These are phyloP conservation scores for Neopestalotiopsis sp. DNA, from an alignment of 2,329 filamentous ascomycete species.

Conservation along the genomic window DNA sequence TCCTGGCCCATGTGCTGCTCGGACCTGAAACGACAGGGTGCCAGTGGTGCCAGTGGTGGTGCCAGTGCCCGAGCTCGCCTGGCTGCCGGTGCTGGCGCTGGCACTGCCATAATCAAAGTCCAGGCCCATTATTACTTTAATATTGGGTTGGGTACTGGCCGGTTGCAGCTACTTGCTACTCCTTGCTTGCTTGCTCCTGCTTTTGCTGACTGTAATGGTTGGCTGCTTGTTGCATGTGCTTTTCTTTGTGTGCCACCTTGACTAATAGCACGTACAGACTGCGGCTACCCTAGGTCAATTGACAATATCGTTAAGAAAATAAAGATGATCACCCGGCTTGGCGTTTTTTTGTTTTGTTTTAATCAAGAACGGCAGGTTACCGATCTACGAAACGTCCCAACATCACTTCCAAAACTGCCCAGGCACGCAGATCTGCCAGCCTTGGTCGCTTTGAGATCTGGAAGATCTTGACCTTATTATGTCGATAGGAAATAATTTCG, in stretches of 20 bases:
- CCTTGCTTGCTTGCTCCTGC: no score
- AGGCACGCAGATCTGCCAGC: slow-evolving; percentile 11
- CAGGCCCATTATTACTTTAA: slow-evolving; percentile 20
- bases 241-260: background rate
- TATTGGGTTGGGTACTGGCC: slow-evolving; percentile 23
- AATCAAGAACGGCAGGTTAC: slow-evolving; percentile 29
- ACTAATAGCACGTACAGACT: background rate
- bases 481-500: no score
- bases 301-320: background rate
- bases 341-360: slow-evolving; percentile 9
- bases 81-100: no score
- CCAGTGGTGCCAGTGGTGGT: no score
- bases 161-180: background rate
- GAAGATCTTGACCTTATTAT: background rate
- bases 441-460: slow-evolving; percentile 2
- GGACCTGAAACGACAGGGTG: slow-evolving; percentile 32
- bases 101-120: slow-evolving; percentile 19
- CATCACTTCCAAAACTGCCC: slow-evolving; percentile 27
- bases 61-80: no score
- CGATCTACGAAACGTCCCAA: slow-evolving; percentile 29
- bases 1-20: slow-evolving; percentile 17
- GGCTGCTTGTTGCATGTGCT: background rate
- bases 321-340: slow-evolving; percentile 21
- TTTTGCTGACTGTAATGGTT: background rate
- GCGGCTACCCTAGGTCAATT: background rate